Conservation (phyloP, 805 yeast genomes). For the Metschnikowia aberdeeniae region DNA sequence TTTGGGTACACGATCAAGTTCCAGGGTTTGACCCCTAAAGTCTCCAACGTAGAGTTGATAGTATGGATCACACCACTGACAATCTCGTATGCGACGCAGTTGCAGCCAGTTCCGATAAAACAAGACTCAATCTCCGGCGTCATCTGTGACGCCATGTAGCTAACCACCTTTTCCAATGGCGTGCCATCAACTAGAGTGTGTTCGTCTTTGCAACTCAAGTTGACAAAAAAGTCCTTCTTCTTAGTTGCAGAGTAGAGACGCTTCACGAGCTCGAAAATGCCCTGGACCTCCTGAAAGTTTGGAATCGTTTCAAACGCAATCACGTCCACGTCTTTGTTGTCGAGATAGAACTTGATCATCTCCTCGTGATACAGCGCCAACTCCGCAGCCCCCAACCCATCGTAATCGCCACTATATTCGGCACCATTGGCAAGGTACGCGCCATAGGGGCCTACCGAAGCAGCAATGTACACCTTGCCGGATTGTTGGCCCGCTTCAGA, state of each 20-base stretch:
- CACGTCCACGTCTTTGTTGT: slow-evolving; percentile 45
- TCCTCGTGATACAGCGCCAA: slow-evolving; percentile 50
- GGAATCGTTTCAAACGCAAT: slow-evolving; percentile 76
- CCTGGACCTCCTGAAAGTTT: slow-evolving; percentile 50
- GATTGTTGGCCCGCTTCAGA: not conserved
- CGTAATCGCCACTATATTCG: slow-evolving; percentile 71
- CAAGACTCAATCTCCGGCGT: slow-evolving; percentile 16
- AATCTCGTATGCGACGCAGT: slow-evolving; percentile 53
- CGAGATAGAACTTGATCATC: slow-evolving; percentile 36
- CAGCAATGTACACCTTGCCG: slow-evolving; percentile 40
- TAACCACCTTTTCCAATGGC: slow-evolving; percentile 19
- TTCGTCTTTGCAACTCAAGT: slow-evolving; percentile 29
- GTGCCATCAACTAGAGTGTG: slow-evolving; percentile 31
- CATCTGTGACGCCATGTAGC: slow-evolving; percentile 26
- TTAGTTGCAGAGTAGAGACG: slow-evolving; percentile 17
- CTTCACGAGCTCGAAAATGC: slow-evolving; percentile 40
- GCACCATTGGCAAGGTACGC: slow-evolving; percentile 63
- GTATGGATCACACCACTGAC: slow-evolving; percentile 39
- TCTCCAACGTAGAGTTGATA: slow-evolving; percentile 19
- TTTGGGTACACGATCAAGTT: slow-evolving; percentile 67
- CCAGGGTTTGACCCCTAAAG: slow-evolving; percentile 13
- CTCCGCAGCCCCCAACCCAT: slow-evolving; percentile 31
- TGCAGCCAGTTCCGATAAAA: slow-evolving; percentile 58
- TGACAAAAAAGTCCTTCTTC: slow-evolving; percentile 46
- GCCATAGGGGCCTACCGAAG: slow-evolving; percentile 76